Conservation (phyloP, 176 grass and related monocot genomes). For the Chrysopogon serrulatus region DNA sequence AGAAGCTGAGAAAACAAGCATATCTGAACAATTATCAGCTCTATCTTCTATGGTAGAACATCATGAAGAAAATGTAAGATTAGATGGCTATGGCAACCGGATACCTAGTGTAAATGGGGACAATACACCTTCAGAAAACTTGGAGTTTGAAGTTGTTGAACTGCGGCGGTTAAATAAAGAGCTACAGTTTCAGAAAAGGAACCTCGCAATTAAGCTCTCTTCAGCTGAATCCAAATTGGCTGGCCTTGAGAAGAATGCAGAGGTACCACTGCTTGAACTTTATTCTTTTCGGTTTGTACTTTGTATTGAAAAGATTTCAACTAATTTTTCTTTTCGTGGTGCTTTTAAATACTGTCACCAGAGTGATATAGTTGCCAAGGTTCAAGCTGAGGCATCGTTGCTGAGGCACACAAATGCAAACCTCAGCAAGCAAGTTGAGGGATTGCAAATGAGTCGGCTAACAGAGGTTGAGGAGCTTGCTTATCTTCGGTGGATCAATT, state of each 20-base stretch:
- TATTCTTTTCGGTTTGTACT: not conserved
- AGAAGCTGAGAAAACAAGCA: conserved; percentile 67
- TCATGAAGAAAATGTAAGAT: conserved; percentile 44
- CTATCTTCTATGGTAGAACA: conserved; percentile 56
- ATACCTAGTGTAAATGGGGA: conserved; percentile 6
- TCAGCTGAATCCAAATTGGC: conserved; percentile 91
- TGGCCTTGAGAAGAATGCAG: conserved; percentile 67
- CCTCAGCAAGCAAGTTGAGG: conserved; percentile 96
- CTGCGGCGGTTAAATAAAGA: conserved; percentile 89
- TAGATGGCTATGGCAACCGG: conserved; percentile 32
- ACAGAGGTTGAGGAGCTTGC: conserved; percentile 99
- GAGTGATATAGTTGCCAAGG: conserved; percentile 91
- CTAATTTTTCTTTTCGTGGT: not conserved
- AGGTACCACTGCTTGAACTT: conserved; percentile 57
- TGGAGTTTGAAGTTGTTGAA: conserved; percentile 88
- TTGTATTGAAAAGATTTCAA: conserved; percentile 9
- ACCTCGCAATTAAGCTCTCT: conserved; percentile 77
- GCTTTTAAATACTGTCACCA: conserved; percentile 27
- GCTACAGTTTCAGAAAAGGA: conserved; percentile 94
- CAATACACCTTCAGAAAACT: conserved; percentile 45
- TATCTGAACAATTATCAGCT: conserved; percentile 66
- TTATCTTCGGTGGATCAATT: conserved; percentile 98
- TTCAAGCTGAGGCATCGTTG: conserved; percentile 88
- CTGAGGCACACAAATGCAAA: conserved; percentile 86
- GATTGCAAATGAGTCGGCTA: conserved; percentile 86